Evolutionary conservation across 176 grass and related monocot genomes (phyloP).

Genomic region (Secale cereale): DNA sequence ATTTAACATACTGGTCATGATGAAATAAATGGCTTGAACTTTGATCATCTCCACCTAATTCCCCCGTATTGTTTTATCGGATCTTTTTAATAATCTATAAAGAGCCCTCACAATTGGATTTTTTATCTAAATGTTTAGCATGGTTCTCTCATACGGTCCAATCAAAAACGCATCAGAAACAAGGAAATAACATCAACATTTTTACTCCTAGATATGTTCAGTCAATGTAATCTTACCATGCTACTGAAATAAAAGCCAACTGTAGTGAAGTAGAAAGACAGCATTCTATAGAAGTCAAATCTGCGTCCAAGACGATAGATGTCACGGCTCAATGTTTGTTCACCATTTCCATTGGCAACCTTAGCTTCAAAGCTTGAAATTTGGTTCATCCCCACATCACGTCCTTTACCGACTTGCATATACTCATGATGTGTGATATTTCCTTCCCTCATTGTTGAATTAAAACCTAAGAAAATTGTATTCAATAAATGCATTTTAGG

Average conservation of each 20-base stretch:
- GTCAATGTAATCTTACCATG: constrained; percentile 73
- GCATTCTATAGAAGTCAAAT: constrained; percentile 97
- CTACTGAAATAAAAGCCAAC: constrained; percentile 96
- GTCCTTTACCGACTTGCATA: constrained; percentile 97
- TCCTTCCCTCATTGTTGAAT: constrained; percentile 90
- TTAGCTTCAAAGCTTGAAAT: constrained; percentile 97
- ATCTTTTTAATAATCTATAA: not conserved
- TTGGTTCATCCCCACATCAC: constrained; percentile 99
- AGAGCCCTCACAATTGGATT: not conserved
- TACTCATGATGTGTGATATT: constrained; percentile 95
- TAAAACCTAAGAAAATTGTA: constrained; percentile 66
- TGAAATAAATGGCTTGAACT: not conserved
- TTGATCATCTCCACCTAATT: not conserved
- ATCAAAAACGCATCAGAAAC: not conserved
- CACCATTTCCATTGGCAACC: constrained; percentile 91
- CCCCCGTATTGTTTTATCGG: not conserved
- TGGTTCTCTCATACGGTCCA: not conserved
- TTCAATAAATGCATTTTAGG: constrained; percentile 20
- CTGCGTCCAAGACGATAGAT: constrained; percentile 85
- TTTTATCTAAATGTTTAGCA: not conserved
- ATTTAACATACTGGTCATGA: constrained; percentile 3
- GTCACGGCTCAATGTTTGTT: constrained; percentile 98
- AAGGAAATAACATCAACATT: not conserved
- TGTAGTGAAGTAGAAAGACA: constrained; percentile 96
- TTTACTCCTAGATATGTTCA: not conserved